Percentiles rank a stretch among this genome's conserved stretches.
These are phyloP conservation scores for Thielaviopsis musarum DNA, from an alignment of 2,329 filamentous ascomycete genomes.

Conservation along the genomic window DNA sequence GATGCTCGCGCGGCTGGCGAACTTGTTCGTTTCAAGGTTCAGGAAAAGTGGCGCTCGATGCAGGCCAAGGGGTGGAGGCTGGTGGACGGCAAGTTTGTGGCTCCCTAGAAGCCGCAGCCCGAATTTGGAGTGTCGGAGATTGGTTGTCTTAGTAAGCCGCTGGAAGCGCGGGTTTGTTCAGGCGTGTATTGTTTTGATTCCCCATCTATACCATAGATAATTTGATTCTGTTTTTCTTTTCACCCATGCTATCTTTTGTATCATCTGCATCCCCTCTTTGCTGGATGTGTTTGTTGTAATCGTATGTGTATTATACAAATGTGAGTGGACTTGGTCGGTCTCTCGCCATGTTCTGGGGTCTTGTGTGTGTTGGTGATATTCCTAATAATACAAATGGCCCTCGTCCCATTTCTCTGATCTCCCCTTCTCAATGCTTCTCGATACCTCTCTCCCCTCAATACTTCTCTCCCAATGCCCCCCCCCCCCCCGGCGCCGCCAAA, in stretches of 20 bases:
- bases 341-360: slow-evolving; percentile 11
- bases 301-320: slow-evolving; percentile 12
- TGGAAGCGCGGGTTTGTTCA: neutral
- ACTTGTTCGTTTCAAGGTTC: slow-evolving; percentile 55
- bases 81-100: slow-evolving; percentile 29
- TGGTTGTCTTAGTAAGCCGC: neutral
- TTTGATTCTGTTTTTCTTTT: neutral
- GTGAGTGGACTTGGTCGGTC: slow-evolving; percentile 10
- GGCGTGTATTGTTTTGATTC: neutral
- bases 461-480: slow-evolving; percentile 18
- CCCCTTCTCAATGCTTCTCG: neutral
- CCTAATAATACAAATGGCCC: slow-evolving; percentile 9
- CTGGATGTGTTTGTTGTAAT: neutral
- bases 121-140: neutral
- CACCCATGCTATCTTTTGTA: neutral
- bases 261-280: no score
- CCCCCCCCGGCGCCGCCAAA: no score
- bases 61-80: slow-evolving; percentile 50
- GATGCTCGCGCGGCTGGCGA: slow-evolving; percentile 84
- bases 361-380: slow-evolving; percentile 1
- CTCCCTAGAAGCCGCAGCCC: slow-evolving; percentile 18
- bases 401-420: neutral
- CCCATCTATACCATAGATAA: neutral
- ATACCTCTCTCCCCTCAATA: neutral
- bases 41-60: slow-evolving; percentile 52